Base-by-base conservation (phyloP, 2,329 filamentous ascomycete species). In the Coniochaeta sp. region DNA sequence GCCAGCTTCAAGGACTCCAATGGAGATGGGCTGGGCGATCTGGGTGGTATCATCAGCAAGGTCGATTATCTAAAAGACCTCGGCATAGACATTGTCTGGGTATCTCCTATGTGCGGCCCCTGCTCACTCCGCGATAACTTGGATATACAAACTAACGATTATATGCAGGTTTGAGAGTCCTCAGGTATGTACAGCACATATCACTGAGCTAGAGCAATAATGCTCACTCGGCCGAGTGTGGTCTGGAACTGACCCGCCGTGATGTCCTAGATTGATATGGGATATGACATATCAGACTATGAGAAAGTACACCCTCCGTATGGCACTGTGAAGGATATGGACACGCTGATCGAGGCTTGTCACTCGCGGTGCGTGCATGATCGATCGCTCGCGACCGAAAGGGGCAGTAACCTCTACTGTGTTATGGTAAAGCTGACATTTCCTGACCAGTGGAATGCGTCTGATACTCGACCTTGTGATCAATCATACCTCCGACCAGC, bases 391-490 rank as follows among this genome's bases (percentile, higher is more conserved):
- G 12, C 47, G 12, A 4, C 5, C 3, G n/a, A 28, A 7, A 28
- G 4, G 12, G 8, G 19, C 24, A 8, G 6, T n/a, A n/a, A 14
- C 17, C 5, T 3, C 17, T 4, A 40, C 17, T 28, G 22, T 12
- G 17, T 22, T 28, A 17, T 14, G n/a, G 8, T 52, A 16, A 4
- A n/a, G 62, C 76, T 26, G 81, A 81, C 12, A 81, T 81, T 42
- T 86, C 89, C 42, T 24, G 61, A 64, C 74, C 7, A 75, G 84
- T 2, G 81, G 78, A 0, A 85, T 90, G 75, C 87, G 85, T 67
- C 73, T 91, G 10, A 80, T 91, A 8, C 82, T 90, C 64, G 88
- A 91, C 64, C 73, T 91, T 12, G 89, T 91, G 0, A 82, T 90
- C 28, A 91, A 90, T 60, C 88, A 91, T 44, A 72, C 71, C 3